Base-by-base conservation (phyloP, 257 asterid species). In the Solanum sparsipilum region DNA sequence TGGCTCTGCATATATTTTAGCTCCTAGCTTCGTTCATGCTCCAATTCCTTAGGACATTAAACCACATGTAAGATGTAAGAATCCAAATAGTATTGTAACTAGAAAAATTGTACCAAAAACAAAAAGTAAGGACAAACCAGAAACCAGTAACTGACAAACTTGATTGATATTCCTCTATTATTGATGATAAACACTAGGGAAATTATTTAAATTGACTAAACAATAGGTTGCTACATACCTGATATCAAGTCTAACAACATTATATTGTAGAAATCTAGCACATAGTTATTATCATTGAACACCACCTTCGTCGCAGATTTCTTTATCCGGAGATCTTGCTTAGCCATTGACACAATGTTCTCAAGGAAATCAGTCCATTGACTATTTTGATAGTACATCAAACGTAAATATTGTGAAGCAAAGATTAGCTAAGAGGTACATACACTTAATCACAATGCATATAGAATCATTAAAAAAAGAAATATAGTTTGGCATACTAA, bases 321-420 rank as follows among this genome's bases (percentile, higher is more conserved):
- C 93, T 94, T 92, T 27, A 15, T 65, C 78, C 87, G 88, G 74
- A 93, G 90, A 89, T 91, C 93, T 87, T 93, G 88, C 90, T 92
- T 94, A 75, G 93, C 90, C 90, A 88, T 84, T 27, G 87, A 87
- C 88, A 96, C 93, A 38, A 94, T 81, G 56, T 91, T 93, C 63
- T 88, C 88, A 68, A 98, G 92, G 88, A 94, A 94, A 89, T 96
- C 98, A 86, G 87, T 92, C 99, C 98, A 96, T 71, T 92, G 96
- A 81, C 93, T 95, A 46, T 91, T 87, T 83, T 90, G 87, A 89
- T 92, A 92, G 89, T 88, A 94, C 98, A 96, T 92, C 23, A 56
- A 20, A 20, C 9, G 10, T 6, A 56, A 7, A 3, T 20, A 56
- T 7, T 56, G 11, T 72, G 79, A 8, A 72, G 27, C 39, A 72